phyloP scores from a whole-genome alignment of 495 filamentous ascomycete species.

The Opeltia flavorubescens region DNA sequence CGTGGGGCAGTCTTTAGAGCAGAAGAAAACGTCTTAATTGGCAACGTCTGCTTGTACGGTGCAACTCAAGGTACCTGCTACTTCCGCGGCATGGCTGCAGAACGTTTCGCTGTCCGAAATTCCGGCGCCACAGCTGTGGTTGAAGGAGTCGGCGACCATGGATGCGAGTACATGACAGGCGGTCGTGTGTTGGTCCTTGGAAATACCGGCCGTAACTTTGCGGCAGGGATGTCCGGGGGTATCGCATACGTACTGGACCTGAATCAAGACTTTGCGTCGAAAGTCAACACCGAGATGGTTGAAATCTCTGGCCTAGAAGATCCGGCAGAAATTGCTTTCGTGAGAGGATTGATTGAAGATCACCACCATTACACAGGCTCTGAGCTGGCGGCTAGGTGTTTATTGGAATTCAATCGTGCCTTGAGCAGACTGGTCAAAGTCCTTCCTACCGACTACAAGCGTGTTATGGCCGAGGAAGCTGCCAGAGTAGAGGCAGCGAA shows the following conservation, averaged over 20 bases:
- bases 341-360: conserved; percentile 91
- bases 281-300: conserved; percentile 99
- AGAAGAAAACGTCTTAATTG: conserved; percentile 93
- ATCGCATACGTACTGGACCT: conserved; percentile 96
- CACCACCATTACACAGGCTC: conserved; percentile 99
- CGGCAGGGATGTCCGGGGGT: conserved; percentile 97
- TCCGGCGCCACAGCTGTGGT: conserved; percentile 94
- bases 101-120: conserved; percentile 97
- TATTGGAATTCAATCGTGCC: conserved; percentile 93
- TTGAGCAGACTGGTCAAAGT: conserved; percentile 90
- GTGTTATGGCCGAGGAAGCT: conserved; percentile 75
- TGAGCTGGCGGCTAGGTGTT: conserved; percentile 84
- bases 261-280: conserved; percentile 78
- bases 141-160: conserved; percentile 95
- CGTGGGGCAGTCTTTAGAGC: conserved; percentile 89
- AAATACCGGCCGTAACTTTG: conserved; percentile 95
- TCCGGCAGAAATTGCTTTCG: conserved; percentile 79
- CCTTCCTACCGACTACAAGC: conserved; percentile 94
- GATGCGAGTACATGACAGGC: conserved; percentile 99
- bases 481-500: conserved; percentile 75
- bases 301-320: conserved; percentile 82
- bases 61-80: conserved; percentile 87
- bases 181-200: conserved; percentile 85
- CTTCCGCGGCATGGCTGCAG: conserved; percentile 95
- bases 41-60: conserved; percentile 96